Conservation (phyloP, 768 basidiomycete genomes). For the Boletus insuetus region DNA sequence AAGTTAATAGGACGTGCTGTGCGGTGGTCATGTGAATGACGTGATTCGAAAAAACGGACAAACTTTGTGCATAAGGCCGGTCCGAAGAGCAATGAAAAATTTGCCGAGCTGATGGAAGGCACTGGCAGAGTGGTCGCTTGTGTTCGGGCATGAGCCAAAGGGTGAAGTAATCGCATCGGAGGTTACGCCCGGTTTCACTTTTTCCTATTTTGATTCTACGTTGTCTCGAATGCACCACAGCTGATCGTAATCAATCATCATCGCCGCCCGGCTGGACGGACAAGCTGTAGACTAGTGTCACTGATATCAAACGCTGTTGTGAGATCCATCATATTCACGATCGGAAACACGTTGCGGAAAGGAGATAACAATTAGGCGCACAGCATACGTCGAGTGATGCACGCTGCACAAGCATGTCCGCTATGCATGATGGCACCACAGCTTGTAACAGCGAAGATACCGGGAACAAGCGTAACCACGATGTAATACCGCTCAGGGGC, state of each 20-base stretch:
- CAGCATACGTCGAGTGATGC: slow-evolving; percentile 24
- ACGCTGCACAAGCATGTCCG: slow-evolving; percentile 25
- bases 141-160: not conserved
- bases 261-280: slow-evolving; percentile 13
- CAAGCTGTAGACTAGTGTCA: not conserved
- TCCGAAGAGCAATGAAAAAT: slow-evolving; percentile 12
- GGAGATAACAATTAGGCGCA: slow-evolving; percentile 25
- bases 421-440: slow-evolving; percentile 1
- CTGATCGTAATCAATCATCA: slow-evolving; percentile 18
- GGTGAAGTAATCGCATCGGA: slow-evolving; percentile 15
- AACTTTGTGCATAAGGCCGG: slow-evolving; percentile 23
- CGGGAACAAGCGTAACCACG: slow-evolving; percentile 8
- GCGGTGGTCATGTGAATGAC: slow-evolving; percentile 26
- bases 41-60: slow-evolving; percentile 24
- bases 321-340: slow-evolving; percentile 11
- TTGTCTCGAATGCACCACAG: not conserved
- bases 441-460: slow-evolving; percentile 5
- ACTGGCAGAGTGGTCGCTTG: slow-evolving; percentile 9
- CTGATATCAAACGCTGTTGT: slow-evolving; percentile 16
- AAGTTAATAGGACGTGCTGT: slow-evolving; percentile 16
- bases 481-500: slow-evolving; percentile 30
- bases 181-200: slow-evolving; percentile 9
- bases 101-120: slow-evolving; percentile 11
- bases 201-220: not conserved
- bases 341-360: slow-evolving; percentile 17